Conservation (phyloP, 2,329 filamentous ascomycete species). For the Alternaria arborescens region DNA sequence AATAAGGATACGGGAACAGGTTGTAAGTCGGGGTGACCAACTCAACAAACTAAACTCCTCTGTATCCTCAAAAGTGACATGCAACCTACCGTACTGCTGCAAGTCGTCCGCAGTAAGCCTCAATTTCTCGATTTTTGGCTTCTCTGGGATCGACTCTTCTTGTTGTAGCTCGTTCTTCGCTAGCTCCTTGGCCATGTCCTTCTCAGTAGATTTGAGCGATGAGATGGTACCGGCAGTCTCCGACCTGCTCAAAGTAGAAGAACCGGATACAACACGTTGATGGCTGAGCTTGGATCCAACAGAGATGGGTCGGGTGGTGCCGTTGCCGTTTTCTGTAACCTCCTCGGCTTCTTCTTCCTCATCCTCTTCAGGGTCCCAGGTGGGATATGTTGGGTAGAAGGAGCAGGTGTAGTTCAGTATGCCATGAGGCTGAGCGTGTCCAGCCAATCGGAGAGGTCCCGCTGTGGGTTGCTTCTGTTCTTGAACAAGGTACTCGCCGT, state of each 20-base stretch:
- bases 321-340: constrained; percentile 30
- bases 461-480: constrained; percentile 75
- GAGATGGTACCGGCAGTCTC: constrained; percentile 54
- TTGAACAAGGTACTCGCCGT: constrained; percentile 80
- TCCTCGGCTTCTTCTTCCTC: constrained; percentile 59
- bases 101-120: constrained; percentile 82
- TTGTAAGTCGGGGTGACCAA: constrained; percentile 35
- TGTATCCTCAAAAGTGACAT: constrained; percentile 20
- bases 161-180: constrained; percentile 58
- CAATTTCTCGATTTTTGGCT: constrained; percentile 75
- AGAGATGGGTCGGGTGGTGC: constrained; percentile 34
- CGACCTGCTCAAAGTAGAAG: constrained; percentile 33
- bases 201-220: constrained; percentile 52
- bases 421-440: constrained; percentile 79
- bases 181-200: constrained; percentile 56
- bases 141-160: constrained; percentile 58
- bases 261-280: constrained; percentile 29
- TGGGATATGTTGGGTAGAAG: constrained; percentile 89
- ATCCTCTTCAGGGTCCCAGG: constrained; percentile 89
- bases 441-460: constrained; percentile 76
- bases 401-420: constrained; percentile 80
- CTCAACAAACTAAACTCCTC: constrained; percentile 33
- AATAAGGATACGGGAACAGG: constrained; percentile 30
- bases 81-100: constrained; percentile 71
- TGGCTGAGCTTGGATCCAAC: constrained; percentile 32